Base-by-base conservation (phyloP, 805 yeast genomes). In the Candida ponderosae region DNA sequence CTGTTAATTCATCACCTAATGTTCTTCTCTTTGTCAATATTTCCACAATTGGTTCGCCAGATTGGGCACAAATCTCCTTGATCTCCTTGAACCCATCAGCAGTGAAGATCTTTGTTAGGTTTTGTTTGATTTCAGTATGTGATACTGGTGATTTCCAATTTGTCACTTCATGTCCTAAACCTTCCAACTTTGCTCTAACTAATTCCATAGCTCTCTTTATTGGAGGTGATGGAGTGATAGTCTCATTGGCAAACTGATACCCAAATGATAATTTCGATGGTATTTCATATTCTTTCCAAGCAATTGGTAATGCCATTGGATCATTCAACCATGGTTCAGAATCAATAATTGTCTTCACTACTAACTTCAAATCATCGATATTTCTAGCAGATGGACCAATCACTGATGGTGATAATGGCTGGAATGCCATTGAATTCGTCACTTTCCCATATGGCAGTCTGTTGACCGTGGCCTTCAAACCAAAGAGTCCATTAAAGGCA, bases 141-240 rank as follows among this genome's bases (percentile, higher is more conserved):
- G 57, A 56, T 21, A 60, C 57, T 9, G 53, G 47, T 18, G 66
- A 65, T n/a, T 56, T 59, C 60, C 70, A 59, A 19, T 66, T 70
- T 23, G 69, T 48, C 6, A 65, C 61, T 30, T 60, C 65, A 40
- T 65, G 68, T 13, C 76, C 77, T 6, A 56, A 56, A 15, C 46
- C 54, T 15, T 38, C 40, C 19, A 67, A 41, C 4, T 36, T 36
- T 1, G 40, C 50, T 20, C 49, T 43, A 6, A 61, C 46, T 16
- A 52, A 47, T 21, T 62, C 50, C 29, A 74, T 29, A 11, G 68
- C 75, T 42, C 80, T 60, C 6, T 54, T 45, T 15, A 77, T 64
- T 9, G 81, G 79, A 2, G 82, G 81, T 20, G 70, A 71, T 11
- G 81, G 81, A 40, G 63, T 57, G 13, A 70, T 63, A 18, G 54